phyloP scores from a whole-genome alignment of 2,329 filamentous ascomycete genomes.

The Phoma sp. region DNA sequence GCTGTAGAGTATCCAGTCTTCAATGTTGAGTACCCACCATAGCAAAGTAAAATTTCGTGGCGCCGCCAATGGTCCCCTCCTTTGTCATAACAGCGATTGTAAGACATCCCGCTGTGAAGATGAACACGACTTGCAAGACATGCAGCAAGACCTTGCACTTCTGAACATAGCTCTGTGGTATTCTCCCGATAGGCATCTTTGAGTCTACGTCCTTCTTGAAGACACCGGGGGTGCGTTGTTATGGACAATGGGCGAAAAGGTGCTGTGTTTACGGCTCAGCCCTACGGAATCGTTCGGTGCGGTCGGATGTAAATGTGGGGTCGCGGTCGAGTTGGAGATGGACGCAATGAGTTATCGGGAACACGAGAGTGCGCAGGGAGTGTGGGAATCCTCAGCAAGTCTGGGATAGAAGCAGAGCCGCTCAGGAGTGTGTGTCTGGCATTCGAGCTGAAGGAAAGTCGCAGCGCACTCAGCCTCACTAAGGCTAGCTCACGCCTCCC shows the following conservation, averaged over 20 bases:
- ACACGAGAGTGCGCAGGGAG: not conserved
- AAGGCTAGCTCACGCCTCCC: constrained; percentile 15
- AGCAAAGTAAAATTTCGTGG: constrained; percentile 63
- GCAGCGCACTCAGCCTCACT: constrained; percentile 18
- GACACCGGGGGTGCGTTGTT: constrained; percentile 13
- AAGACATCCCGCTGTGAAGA: constrained; percentile 65
- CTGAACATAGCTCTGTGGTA: constrained; percentile 56
- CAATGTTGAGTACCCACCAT: constrained; percentile 53
- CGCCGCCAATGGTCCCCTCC: constrained; percentile 59
- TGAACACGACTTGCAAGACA: constrained; percentile 59
- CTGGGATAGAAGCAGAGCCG: not conserved
- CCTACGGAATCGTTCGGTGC: constrained; percentile 3
- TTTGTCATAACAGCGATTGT: constrained; percentile 66
- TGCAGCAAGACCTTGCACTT: constrained; percentile 64
- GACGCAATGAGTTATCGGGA: not conserved
- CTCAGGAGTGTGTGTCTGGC: constrained; percentile 13
- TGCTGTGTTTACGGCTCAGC: constrained; percentile 17
- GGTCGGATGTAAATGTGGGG: not conserved
- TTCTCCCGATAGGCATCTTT: constrained; percentile 46
- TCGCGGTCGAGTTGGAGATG: constrained; percentile 3
- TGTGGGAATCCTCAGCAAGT: not conserved
- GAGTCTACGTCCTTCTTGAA: not conserved
- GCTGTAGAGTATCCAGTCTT: not conserved
- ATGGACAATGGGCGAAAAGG: constrained; percentile 10
- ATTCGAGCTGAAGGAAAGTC: constrained; percentile 12